Evolutionary conservation across 2,329 filamentous ascomycete species (phyloP).

Genomic region (Fusarium protoensiforme): DNA sequence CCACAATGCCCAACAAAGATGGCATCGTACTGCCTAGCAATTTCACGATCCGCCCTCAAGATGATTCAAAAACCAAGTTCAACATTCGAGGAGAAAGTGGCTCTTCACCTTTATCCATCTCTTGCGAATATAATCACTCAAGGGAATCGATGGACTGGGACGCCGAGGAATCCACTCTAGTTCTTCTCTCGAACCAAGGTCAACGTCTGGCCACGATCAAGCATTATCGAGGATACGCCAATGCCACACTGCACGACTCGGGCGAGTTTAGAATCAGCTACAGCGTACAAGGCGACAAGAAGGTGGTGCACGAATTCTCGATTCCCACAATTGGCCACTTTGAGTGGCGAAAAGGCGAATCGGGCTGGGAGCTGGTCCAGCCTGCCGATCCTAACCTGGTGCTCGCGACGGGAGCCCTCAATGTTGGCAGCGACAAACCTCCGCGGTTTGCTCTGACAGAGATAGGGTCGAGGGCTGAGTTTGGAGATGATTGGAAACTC

Average conservation of each 20-base stretch:
- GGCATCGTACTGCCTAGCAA: not conserved
- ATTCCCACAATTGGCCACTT: not conserved
- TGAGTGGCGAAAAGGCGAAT: not conserved
- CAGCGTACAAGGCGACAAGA: not conserved
- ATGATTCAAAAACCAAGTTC: not conserved
- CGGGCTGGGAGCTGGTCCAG: not conserved
- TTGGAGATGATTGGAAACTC: not conserved
- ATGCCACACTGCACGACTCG: not conserved
- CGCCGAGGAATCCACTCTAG: not conserved
- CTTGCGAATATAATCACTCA: not conserved
- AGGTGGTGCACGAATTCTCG: not conserved
- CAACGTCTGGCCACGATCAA: not conserved
- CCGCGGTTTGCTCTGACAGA: not conserved
- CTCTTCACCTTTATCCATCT: not conserved
- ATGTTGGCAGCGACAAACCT: not conserved
- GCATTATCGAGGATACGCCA: not conserved
- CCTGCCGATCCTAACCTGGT: not conserved
- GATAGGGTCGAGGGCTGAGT: not conserved
- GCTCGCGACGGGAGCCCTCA: not conserved
- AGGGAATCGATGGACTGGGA: not conserved
- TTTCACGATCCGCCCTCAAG: not conserved
- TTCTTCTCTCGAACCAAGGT: not conserved
- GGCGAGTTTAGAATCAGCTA: not conserved
- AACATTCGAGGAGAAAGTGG: not conserved
- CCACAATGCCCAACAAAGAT: not conserved